Base-by-base conservation (phyloP, 2,329 filamentous ascomycete species). In the Penicillium crustosum region DNA sequence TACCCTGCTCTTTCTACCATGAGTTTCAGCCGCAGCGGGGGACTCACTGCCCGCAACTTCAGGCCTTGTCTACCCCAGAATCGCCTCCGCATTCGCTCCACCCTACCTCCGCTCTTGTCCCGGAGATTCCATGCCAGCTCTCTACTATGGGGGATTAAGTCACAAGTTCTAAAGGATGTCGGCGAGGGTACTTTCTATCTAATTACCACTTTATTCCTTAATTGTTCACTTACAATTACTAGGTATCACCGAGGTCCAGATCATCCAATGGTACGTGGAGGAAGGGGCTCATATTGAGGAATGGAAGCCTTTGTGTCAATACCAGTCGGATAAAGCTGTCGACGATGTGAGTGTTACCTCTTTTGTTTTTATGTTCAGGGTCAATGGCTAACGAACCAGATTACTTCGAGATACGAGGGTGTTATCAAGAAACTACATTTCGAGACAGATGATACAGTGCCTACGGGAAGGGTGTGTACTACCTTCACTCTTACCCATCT, bases 201-300 rank as follows among this genome's bases (percentile, higher is more conserved):
- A 27, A 13, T 17, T 2, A 4, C 6, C 7, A 23, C 12, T 7
- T 31, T 7, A 19, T 36, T 13, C 9, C n/a, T 51, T 6, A n/a
- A 36, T 15, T 56, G 8, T 43, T 67, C 57, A 54, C 61, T 70
- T 43, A 68, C 60, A 23, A 21, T 59, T 47, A 12, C n/a, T 49
- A 94, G 94, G 94, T 55, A 99, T 97, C 70, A 93, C 94, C 73
- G 94, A 99, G 79, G 96, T 94, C 72, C 94, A 99, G 77, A 91
- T 99, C 70, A 97, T 97, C 70, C 94, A 99, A 80, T 99, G 94
- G 94, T 99, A 97, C 74, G 93, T 99, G 65, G 89, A 97, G 77
- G 92, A 95, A 49, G 93, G 93, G 58, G 94, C 94, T 36, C 88
- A 90, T 57, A 93, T 99, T 68, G 93, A 99, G 79, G 93, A 99